These are phyloP conservation scores for Jaltomata sinuosa DNA, from an alignment of 257 asterid species.

Conservation along the genomic window DNA sequence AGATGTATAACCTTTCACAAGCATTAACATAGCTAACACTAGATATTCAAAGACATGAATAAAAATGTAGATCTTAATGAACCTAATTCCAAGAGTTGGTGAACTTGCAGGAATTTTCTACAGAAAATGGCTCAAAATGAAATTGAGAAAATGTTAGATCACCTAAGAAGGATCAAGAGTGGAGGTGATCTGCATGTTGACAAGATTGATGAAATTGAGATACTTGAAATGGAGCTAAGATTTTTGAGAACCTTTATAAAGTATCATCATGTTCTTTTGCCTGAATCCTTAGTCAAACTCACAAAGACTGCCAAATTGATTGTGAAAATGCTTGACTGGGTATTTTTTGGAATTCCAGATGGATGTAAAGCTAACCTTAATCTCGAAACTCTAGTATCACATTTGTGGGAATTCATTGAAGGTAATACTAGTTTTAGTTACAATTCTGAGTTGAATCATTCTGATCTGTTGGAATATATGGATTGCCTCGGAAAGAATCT, in stretches of 20 bases:
- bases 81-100: not conserved
- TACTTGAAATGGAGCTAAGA: not conserved
- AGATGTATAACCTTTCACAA: not conserved
- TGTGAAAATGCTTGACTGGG: not conserved
- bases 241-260: not conserved
- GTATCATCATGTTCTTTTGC: not conserved
- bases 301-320: not conserved
- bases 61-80: not conserved
- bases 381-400: not conserved
- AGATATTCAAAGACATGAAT: too few relatives aligned
- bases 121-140: not conserved
- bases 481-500: not conserved
- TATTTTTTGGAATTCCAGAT: not conserved
- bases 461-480: not conserved
- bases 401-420: not conserved
- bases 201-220: not conserved
- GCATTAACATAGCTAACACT: not conserved
- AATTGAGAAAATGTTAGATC: not conserved
- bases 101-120: not conserved
- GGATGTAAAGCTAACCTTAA: not conserved
- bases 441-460: not conserved
- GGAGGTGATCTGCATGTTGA: accelerated
- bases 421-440: not conserved
- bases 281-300: not conserved
- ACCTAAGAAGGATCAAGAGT: not conserved